Percentiles rank a stretch among this genome's conserved stretches.
Conservation (phyloP, 306 rosid species). For the Vigna unguiculata region DNA sequence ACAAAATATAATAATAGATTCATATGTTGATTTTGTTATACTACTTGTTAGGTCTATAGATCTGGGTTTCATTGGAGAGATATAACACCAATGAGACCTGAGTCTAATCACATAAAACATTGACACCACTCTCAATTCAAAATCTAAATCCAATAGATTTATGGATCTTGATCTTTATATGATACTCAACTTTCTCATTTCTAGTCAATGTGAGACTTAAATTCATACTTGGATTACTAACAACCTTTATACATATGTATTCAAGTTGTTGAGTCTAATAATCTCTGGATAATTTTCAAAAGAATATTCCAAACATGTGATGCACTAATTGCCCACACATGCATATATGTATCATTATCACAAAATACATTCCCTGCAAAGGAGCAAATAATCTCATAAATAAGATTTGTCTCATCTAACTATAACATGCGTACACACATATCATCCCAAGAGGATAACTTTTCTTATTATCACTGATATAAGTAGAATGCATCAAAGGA, state of each 20-base stretch:
- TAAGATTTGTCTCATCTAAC: not conserved
- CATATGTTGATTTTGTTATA: not conserved
- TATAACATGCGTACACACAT: not conserved
- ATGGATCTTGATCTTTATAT: no score
- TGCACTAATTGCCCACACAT: not conserved
- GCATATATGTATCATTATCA: not conserved
- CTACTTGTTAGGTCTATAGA: no score
- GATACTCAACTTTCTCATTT: no score
- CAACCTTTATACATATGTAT: not conserved
- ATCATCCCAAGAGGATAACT: constrained; percentile 7
- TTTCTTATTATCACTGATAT: constrained; percentile 13
- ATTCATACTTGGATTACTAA: no score
- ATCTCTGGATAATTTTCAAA: not conserved
- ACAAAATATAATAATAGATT: not conserved
- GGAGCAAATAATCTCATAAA: not conserved
- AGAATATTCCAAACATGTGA: constrained; percentile 1
- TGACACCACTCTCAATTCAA: no score
- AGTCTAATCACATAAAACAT: no score
- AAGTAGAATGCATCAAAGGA: not conserved
- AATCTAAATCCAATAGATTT: no score
- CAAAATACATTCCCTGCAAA: not conserved
- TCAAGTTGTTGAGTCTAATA: not conserved
- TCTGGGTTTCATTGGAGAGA: no score
- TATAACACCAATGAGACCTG: no score
- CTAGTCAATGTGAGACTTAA: no score